Base-by-base conservation (phyloP, 345 rosid species). In the Excoecaria agallocha region DNA sequence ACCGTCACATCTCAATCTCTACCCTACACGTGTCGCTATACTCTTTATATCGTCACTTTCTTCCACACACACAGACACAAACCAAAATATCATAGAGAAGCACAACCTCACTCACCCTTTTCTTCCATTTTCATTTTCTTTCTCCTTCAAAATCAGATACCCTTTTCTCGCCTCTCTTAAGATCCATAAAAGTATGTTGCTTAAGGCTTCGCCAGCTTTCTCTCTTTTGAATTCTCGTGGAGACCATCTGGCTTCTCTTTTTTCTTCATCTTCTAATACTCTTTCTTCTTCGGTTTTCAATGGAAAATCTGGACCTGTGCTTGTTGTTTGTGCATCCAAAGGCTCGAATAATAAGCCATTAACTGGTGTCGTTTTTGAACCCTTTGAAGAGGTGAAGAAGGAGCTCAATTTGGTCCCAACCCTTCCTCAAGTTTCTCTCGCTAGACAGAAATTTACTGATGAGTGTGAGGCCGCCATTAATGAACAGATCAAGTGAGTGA, bases 361-460 rank as follows among this genome's bases (percentile, higher is more conserved):
- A 13, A 79, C 86, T 0, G 98, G 97, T 3, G 95, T 94, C 20
- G 66, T 92, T n/a, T 94, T 94, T 56, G 85, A 88, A 84, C 98
- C 98, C 15, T 92, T 94, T 46, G 88, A 86, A 82, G 98, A 94
- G 80, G 95, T 94, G 46, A 89, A 94, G 84, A 94, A 89, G 83
- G 98, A 92, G 83, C 93, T 94, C 68, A 87, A 85, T 85, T 91
- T 94, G 64, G 97, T 94, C 37, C 98, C 98, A 16, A 81, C 77
- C 5, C 52, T 82, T 54, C 88, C 95, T 24, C 87, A 94, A 13
- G 78, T 77, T 51, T 94, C 98, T 6, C 87, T 94, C 55, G 98
- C 97, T 19, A 87, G 97, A 25, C 98, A 92, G 22, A 92, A 89
- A 78, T 94, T 64, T 75, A 19, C 77, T 2, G 89, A 92, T 52